phyloP scores from a whole-genome alignment of 2,329 filamentous ascomycete species.

The Beauveria bassiana region DNA sequence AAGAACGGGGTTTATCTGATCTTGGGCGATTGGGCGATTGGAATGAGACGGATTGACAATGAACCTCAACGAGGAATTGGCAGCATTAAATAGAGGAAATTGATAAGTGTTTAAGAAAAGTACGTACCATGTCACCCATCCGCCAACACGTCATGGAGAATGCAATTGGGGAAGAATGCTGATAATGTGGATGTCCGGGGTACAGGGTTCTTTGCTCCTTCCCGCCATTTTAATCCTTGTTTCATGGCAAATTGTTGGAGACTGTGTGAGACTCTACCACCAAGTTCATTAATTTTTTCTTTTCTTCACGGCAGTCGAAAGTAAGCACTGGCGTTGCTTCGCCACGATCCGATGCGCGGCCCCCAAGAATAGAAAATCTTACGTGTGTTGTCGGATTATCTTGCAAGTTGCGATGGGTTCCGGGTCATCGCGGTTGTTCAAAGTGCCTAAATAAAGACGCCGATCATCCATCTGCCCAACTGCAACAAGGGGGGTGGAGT shows the following conservation, averaged over 20 bases:
- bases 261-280: background rate
- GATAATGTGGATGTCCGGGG: background rate
- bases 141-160: background rate
- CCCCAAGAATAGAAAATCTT: constrained; percentile 8
- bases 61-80: background rate
- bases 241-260: background rate
- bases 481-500: background rate
- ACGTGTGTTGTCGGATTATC: constrained; percentile 5
- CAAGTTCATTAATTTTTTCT: background rate
- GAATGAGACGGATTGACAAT: background rate
- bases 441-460: background rate
- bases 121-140: background rate
- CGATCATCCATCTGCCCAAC: background rate
- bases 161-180: background rate
- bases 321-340: background rate
- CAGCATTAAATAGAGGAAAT: background rate
- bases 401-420: background rate
- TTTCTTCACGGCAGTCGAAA: background rate
- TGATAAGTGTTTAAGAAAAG: background rate
- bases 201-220: background rate
- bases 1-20: background rate
- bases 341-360: background rate
- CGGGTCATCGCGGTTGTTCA: background rate
- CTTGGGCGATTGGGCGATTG: background rate
- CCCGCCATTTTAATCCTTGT: background rate